Conservation (phyloP, 257 asterid genomes). For the Rubia yunnanensis region DNA sequence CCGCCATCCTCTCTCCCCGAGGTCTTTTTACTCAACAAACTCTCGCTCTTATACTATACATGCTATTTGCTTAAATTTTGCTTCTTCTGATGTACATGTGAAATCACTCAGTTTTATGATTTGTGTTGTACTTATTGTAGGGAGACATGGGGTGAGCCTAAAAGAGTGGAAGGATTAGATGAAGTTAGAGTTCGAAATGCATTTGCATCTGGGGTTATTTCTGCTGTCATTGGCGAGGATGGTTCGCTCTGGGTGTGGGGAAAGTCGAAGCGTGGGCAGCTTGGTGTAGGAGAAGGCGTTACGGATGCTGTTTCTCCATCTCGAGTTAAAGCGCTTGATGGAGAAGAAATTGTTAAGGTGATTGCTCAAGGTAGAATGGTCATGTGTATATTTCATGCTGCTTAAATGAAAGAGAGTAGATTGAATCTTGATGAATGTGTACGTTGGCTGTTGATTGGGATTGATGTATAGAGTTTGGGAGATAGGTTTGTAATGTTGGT, state of each 20-base stretch:
- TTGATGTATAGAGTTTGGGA: neutral
- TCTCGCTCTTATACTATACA: neutral
- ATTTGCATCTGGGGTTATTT: conserved; percentile 80
- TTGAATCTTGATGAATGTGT: neutral
- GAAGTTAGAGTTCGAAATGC: conserved; percentile 51
- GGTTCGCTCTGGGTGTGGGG: conserved; percentile 99
- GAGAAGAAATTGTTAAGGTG: conserved; percentile 80
- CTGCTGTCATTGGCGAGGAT: conserved; percentile 71
- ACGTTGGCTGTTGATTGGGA: neutral
- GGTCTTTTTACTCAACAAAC: conserved; percentile 24
- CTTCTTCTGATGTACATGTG: too few relatives aligned
- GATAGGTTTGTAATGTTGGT: conserved; percentile 1
- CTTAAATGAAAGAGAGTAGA: neutral
- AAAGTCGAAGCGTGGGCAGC: conserved; percentile 87
- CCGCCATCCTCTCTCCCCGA: conserved; percentile 46
- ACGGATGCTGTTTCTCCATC: conserved; percentile 54
- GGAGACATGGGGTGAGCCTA: conserved; percentile 68
- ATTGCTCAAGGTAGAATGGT: conserved; percentile 50
- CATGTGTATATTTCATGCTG: neutral
- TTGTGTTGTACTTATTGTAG: conserved; percentile 22
- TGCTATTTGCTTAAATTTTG: neutral
- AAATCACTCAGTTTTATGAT: neutral
- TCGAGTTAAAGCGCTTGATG: conserved; percentile 59
- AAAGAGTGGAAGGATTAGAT: conserved; percentile 55
- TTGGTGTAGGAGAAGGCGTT: conserved; percentile 62